Evolutionary conservation across 768 basidiomycete species (phyloP).

Genomic region (Mycena venus): DNA sequence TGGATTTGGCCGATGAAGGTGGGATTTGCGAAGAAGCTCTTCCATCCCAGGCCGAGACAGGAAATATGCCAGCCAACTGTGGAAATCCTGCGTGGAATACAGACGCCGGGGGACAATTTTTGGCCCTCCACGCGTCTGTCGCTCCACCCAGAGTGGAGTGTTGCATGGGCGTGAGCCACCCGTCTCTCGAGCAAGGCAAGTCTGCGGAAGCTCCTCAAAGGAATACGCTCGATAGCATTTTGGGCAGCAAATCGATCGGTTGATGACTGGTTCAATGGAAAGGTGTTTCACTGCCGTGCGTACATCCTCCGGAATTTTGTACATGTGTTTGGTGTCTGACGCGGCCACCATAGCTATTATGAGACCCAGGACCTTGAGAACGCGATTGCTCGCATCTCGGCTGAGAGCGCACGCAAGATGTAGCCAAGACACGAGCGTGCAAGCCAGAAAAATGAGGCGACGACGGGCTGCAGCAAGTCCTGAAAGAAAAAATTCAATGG

Average conservation of each 20-base stretch:
- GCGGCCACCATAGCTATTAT: not conserved
- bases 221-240: constrained; percentile 17
- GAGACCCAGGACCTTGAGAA: constrained; percentile 11
- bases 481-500: constrained; percentile 6
- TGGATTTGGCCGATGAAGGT: not conserved
- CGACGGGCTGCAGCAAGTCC: not conserved
- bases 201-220: not conserved
- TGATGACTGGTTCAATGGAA: constrained; percentile 10
- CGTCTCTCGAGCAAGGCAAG: constrained; percentile 11
- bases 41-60: constrained; percentile 23
- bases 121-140: constrained; percentile 10
- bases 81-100: constrained; percentile 16
- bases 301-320: constrained; percentile 10
- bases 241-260: constrained; percentile 23
- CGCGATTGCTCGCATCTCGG: not conserved
- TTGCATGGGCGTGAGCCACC: not conserved
- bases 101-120: constrained; percentile 18
- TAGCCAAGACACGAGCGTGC: constrained; percentile 19
- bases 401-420: constrained; percentile 18
- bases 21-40: constrained; percentile 13
- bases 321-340: not conserved
- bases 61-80: constrained; percentile 15
- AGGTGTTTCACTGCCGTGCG: not conserved
- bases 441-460: constrained; percentile 15
- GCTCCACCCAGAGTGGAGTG: constrained; percentile 18